These are phyloP conservation scores for Aristolochia contorta DNA, from an alignment of 164 flowering plant species.

Conservation along the genomic window DNA sequence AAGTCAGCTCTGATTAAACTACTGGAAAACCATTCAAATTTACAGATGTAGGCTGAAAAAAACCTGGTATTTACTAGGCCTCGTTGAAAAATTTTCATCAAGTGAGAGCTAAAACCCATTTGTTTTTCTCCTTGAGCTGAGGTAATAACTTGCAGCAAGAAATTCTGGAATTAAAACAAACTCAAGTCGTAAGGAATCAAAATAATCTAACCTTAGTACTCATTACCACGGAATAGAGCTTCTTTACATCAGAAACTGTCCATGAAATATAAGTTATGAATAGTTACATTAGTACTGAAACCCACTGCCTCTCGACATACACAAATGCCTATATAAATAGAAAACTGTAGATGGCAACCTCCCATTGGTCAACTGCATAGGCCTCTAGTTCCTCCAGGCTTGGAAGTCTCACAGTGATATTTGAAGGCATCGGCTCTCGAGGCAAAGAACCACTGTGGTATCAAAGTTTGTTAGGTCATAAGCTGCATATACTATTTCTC, in stretches of 20 bases:
- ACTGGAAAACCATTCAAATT: neutral
- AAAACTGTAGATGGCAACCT: slow-evolving; percentile 41
- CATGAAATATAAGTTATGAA: slow-evolving; percentile 1
- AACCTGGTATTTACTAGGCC: slow-evolving; percentile 83
- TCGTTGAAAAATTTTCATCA: slow-evolving; percentile 83
- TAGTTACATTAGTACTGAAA: neutral
- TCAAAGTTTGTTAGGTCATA: neutral
- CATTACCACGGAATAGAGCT: slow-evolving; percentile 8
- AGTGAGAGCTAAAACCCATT: slow-evolving; percentile 69
- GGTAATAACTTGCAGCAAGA: slow-evolving; percentile 82
- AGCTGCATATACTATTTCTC: no score
- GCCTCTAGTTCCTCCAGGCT: slow-evolving; percentile 73
- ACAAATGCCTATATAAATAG: slow-evolving; percentile 7
- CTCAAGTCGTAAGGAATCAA: slow-evolving; percentile 12
- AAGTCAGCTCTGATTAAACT: neutral
- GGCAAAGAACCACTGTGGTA: slow-evolving; percentile 71
- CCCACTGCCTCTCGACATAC: slow-evolving; percentile 7
- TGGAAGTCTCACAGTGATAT: slow-evolving; percentile 68
- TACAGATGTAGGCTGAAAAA: no score
- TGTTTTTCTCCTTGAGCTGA: slow-evolving; percentile 57
- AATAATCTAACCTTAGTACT: slow-evolving; percentile 3
- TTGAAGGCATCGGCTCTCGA: slow-evolving; percentile 77
- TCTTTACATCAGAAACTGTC: neutral
- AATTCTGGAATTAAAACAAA: slow-evolving; percentile 47
- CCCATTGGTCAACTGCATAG: slow-evolving; percentile 88